Conservation (phyloP, 257 asterid species). For the Scutellaria minor region DNA sequence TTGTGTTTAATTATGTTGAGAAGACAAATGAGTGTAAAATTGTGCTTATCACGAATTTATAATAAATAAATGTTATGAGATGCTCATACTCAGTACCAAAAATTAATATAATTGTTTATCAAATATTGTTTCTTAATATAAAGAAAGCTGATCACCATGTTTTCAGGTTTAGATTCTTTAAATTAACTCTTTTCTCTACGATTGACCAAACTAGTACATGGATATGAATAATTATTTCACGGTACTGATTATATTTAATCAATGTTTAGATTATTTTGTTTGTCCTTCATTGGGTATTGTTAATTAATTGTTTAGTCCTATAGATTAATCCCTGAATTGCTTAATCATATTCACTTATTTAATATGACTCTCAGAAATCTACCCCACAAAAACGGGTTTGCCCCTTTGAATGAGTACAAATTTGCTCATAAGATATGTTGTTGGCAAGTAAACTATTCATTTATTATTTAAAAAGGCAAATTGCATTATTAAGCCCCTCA, state of each 20-base stretch:
- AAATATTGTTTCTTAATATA: conserved; percentile 28
- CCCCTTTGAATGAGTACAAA: conserved; percentile 5
- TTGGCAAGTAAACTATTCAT: not conserved
- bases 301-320: not conserved
- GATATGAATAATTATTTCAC: conserved; percentile 13
- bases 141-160: conserved; percentile 35
- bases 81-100: no score
- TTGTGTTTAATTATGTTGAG: no score
- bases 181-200: not conserved
- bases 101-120: no score
- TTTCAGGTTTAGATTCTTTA: conserved; percentile 22
- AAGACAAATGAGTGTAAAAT: no score
- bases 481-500: no score
- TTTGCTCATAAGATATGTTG: conserved; percentile 20
- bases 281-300: conserved; percentile 19
- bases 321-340: not conserved
- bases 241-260: conserved; percentile 15
- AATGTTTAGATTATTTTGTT: conserved; percentile 35
- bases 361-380: not conserved
- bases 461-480: no score
- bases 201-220: conserved; percentile 41
- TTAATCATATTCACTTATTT: no score
- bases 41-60: no score
- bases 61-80: no score
- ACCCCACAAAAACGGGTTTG: not conserved